Base-by-base conservation (phyloP, 139 green algal species). In the Eudorina sp. region DNA sequence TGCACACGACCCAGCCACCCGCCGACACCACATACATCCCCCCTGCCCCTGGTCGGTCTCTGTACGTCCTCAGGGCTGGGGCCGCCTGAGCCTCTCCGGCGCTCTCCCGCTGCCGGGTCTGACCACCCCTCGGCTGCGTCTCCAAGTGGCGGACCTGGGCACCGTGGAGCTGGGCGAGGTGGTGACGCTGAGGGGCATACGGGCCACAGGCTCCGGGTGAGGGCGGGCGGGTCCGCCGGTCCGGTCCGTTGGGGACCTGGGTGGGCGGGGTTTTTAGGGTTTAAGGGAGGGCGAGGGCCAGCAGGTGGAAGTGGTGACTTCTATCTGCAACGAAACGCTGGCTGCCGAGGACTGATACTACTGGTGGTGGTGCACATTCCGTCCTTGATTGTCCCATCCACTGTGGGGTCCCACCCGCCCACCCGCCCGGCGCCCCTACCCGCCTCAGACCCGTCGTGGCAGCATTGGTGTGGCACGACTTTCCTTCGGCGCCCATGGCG, bases 71-170 rank as follows among this genome's bases (percentile, higher is more conserved):
- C 62, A 72, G 62, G 62, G 62, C 62, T 72, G 62, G 62, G 62
- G 62, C 23, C 62, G 62, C 2, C 62, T 72, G 62, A 72, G 19
- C 21, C 62, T 72, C 2, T 25, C 62, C 16, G 62, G 62, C 38
- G 62, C 62, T 31, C 62, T 72, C 21, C 62, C 62, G 19, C 19
- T 72, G 19, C 62, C 62, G 62, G 62, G 62, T 2, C 62, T 72
- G 16, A 72, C 62, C 27, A 29, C 27, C 11, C 62, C 62, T 16
- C 21, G 16, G 3, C 38, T 72, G 16, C 62, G 23, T 3, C n/a
- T 72, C 1, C 62, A 72, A 72, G 62, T 72, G 62, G 62, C 62
- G 62, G 62, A 72, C 31, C n/a, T 72, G 62, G 62, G 62, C 19
- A 34, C 62, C 14, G 38, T 72, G 27, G 62, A 72, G 19, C 2